Evolutionary conservation across 2,329 filamentous ascomycete species (phyloP), one percentile per base, ranked within the genome.

Genomic region (Aspergillus thermomutatus): DNA sequence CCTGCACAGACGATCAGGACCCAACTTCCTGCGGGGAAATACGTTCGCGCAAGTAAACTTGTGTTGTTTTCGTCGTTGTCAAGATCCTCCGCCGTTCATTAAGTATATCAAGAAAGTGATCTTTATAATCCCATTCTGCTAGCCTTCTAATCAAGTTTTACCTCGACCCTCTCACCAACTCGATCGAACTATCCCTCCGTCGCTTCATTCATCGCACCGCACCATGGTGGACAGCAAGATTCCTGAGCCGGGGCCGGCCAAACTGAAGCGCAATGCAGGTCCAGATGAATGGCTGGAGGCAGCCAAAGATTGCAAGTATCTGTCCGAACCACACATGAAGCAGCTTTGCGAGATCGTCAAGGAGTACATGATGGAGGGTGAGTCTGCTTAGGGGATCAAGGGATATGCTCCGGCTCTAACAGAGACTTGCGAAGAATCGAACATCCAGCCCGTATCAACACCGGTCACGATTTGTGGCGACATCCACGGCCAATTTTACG

Each of bases 401-500:
- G 41, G 19, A 27, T 56, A 43, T 50, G 49, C 48, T 6, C 14
- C 23, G n/a, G 25, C 25, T 48, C 27, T 47, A 40, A 53, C 34
- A 21, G 46, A 55, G 50, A 37, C 40, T 40, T 37, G 5, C 11
- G 9, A 66, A 95, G 94, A 99, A 79, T 97, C 92, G 63, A 99
- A 99, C 74, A 97, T 99, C 58, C 94, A 97, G 74, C 94, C 94
- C n/a, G 93, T 99, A 21, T 87, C 89, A 53, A 96, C 94, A 0
- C 94, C 94, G 6, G 94, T 99, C 61, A 99, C 94, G 4, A 89
- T 99, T 61, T 97, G 94, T 71, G 94, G 94, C 71, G 94, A 99
- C 73, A 97, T 99, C 61, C 94, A 99, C 77, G 94, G 94, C 67
- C 94, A 99, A 78, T 97, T 97, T 75, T 97, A 99, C 78, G 94